Evolutionary conservation across 768 basidiomycete genomes (phyloP), one percentile per base, ranked within the genome.

Genomic region (Naganishia randhawae): DNA sequence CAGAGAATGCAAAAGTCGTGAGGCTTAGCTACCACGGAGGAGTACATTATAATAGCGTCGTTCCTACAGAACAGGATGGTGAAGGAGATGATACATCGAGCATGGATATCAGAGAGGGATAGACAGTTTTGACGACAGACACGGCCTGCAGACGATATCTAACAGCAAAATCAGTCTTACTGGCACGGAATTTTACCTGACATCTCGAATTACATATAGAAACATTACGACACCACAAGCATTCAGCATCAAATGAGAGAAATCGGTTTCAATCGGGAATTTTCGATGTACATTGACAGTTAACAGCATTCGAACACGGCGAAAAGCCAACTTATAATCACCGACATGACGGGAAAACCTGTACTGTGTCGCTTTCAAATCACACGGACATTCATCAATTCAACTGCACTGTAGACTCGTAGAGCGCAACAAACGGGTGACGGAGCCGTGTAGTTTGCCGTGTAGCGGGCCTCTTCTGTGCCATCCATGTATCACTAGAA

Each of bases 21-120:
- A 39, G 57, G 33, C 57, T 61, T 25, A 61, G 57, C 25, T 61
- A 61, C 41, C 57, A 61, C 25, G 57, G 57, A 9, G 57, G 57
- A 22, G 57, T 61, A 9, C 57, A 61, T 41, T 61, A 61, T 35
- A 61, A 61, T 29, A 61, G 57, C 22, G 57, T 61, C 2, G 57
- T 61, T 6, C 39, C 57, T 8, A 39, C 57, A 7, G 27, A 37
- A 41, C 9, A 14, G 32, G 54, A 55, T 37, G 54, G 33, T 9
- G n/a, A 11, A 13, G 37, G 25, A 13, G 37, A 41, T 22, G 55
- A 22, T 8, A 25, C 57, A 17, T 61, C 57, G 37, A 39, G 45
- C 45, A 22, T 48, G 45, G 45, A 22, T 22, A 48, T 3, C n/a
- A 22, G 7, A 7, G 45, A 11, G 13, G 45, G 25, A 48, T 48